Conservation (phyloP, 2,329 filamentous ascomycete genomes). For the Aaosphaeria arxii region DNA sequence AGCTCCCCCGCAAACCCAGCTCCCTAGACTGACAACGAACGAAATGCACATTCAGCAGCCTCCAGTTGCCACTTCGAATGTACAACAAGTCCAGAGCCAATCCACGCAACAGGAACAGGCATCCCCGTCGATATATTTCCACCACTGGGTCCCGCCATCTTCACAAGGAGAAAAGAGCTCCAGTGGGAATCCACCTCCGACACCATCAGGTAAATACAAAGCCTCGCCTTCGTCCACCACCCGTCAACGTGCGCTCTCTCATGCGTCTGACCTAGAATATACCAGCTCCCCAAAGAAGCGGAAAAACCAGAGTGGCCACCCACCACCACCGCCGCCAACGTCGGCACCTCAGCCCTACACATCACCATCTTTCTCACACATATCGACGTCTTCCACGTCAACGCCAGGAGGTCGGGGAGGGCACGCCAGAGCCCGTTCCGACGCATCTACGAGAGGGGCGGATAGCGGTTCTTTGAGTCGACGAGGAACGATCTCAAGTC, state of each 20-base stretch:
- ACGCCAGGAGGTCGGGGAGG: conserved; percentile 57
- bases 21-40: conserved; percentile 52
- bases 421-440: conserved; percentile 65
- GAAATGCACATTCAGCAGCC: conserved; percentile 51
- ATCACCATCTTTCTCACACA: conserved; percentile 53
- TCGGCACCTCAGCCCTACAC: conserved; percentile 48
- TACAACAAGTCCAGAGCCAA: conserved; percentile 46
- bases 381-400: conserved; percentile 53
- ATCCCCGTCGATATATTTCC: conserved; percentile 80
- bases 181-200: conserved; percentile 64
- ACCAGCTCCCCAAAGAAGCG: conserved; percentile 81
- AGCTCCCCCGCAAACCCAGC: conserved; percentile 44
- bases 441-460: conserved; percentile 49
- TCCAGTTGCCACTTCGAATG: conserved; percentile 37
- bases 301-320: conserved; percentile 62
- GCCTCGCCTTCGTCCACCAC: conserved; percentile 38
- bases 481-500: conserved; percentile 29
- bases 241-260: conserved; percentile 49
- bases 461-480: conserved; percentile 32
- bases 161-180: conserved; percentile 56
- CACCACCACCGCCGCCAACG: conserved; percentile 50
- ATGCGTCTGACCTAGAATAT: conserved; percentile 57
- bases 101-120: conserved; percentile 57
- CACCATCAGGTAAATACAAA: conserved; percentile 64
- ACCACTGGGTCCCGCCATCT: conserved; percentile 85